These are phyloP conservation scores for Psilocybe tampanensis DNA, from an alignment of 768 basidiomycete species.

Conservation along the genomic window DNA sequence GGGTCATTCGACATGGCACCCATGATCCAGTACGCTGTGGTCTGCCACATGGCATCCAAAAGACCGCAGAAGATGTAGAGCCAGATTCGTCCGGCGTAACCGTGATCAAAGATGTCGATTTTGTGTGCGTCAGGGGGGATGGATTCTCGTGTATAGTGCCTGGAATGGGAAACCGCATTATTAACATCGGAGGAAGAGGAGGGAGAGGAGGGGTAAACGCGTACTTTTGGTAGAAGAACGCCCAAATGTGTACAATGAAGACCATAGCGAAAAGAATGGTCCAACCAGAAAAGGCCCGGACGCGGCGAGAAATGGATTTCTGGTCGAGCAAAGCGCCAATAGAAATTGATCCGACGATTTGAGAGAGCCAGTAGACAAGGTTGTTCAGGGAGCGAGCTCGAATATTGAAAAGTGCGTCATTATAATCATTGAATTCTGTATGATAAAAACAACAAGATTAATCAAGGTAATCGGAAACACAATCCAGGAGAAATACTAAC, in stretches of 20 bases:
- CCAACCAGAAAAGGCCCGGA: slow-evolving; percentile 77
- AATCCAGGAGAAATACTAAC: slow-evolving; percentile 39
- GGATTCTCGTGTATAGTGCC: slow-evolving; percentile 62
- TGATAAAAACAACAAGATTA: slow-evolving; percentile 21
- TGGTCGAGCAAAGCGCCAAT: slow-evolving; percentile 75
- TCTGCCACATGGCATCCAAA: slow-evolving; percentile 87
- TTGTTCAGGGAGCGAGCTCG: slow-evolving; percentile 78
- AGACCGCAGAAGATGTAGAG: slow-evolving; percentile 76
- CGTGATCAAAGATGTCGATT: slow-evolving; percentile 61
- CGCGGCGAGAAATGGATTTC: slow-evolving; percentile 54
- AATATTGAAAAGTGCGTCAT: slow-evolving; percentile 80
- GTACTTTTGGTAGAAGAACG: slow-evolving; percentile 73
- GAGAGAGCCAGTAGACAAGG: slow-evolving; percentile 78
- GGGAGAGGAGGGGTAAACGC: slow-evolving; percentile 7
- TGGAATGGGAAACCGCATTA: slow-evolving; percentile 19
- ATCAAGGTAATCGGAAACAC: background rate
- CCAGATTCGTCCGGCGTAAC: slow-evolving; percentile 57
- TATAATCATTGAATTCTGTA: slow-evolving; percentile 78
- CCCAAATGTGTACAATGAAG: slow-evolving; percentile 75
- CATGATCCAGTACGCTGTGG: slow-evolving; percentile 80
- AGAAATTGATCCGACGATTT: slow-evolving; percentile 72
- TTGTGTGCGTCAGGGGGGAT: slow-evolving; percentile 39
- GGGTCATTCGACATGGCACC: slow-evolving; percentile 87
- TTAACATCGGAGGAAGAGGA: background rate
- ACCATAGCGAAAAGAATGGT: slow-evolving; percentile 59